Base-by-base conservation (phyloP, 495 filamentous ascomycete genomes). In the Xylaria longipes region DNA sequence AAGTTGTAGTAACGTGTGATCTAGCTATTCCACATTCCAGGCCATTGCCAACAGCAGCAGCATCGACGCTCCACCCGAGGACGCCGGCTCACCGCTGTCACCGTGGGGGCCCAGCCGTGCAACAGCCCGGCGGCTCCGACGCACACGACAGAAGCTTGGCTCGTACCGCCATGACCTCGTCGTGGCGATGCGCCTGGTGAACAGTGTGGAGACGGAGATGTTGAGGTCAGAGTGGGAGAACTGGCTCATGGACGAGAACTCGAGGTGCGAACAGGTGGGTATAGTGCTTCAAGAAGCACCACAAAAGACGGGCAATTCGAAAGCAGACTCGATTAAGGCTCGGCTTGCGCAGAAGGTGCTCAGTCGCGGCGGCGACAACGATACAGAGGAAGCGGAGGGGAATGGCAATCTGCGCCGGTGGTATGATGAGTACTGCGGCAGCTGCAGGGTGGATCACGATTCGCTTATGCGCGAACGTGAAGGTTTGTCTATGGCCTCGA, bases 141-240 rank as follows among this genome's bases (percentile, higher is more conserved):
- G 90, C 65, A 94, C 94, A 17, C 87, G 94, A 7, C 91, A 97
- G 81, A 87, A 91, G 43, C 88, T 99, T 2, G 96, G 92, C 12
- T 80, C 87, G 15, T 95, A 97, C 79, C 88, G 96, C n/a, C 93
- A 99, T 77, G 94, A 98, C 75, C 85, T 98, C 27, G 83, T 98
- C 1, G 94, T 99, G 6, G 94, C 94, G 20, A 87, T 98, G 82
- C 90, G 95, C 7, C 87, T 98, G 4, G 90, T 99, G 63, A 97
- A 98, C 78, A 90, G 87, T 54, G 89, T 98, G 12, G 96, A 99
- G 83, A 82, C 84, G 64, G 95, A 98, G 78, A 90, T 97, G 77
- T 72, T 98, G 68, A 85, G 87, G 68, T 91, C 89, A 3, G 95
- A 98, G 82, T 99, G 93, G 91, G 94, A 97, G 82, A 91, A 91